phyloP scores from a whole-genome alignment of 2,329 filamentous ascomycete genomes.

The Cladosporium oxysporum region DNA sequence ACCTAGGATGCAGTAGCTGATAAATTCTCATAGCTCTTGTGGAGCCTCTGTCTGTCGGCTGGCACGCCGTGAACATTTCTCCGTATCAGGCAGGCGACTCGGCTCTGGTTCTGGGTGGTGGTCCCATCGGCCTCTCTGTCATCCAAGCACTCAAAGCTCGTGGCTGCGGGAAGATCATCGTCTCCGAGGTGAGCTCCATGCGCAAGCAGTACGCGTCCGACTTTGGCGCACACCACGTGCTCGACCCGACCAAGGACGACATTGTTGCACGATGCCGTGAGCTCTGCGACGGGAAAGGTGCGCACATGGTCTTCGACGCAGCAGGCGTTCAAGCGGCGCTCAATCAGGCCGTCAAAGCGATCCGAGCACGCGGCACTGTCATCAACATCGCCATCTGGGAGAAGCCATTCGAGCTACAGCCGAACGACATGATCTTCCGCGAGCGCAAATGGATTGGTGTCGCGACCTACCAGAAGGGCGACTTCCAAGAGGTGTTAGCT shows the following conservation, averaged over 20 bases:
- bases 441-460: slow-evolving; percentile 56
- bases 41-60: slow-evolving; percentile 57
- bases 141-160: slow-evolving; percentile 49
- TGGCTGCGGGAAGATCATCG: slow-evolving; percentile 53
- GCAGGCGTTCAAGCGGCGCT: slow-evolving; percentile 56
- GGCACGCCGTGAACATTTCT: slow-evolving; percentile 56
- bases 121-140: slow-evolving; percentile 56
- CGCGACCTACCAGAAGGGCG: slow-evolving; percentile 54
- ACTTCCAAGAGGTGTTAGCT: slow-evolving; percentile 53
- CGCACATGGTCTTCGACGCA: slow-evolving; percentile 55
- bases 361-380: slow-evolving; percentile 53
- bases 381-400: slow-evolving; percentile 61
- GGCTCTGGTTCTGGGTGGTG: slow-evolving; percentile 54
- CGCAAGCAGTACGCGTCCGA: slow-evolving; percentile 52
- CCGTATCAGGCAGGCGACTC: slow-evolving; percentile 50
- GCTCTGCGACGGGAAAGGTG: slow-evolving; percentile 48
- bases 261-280: slow-evolving; percentile 47
- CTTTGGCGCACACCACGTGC: slow-evolving; percentile 55
- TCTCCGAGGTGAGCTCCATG: slow-evolving; percentile 52
- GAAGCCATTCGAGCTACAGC: slow-evolving; percentile 51
- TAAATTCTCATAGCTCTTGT: slow-evolving; percentile 45
- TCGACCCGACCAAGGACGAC: slow-evolving; percentile 54
- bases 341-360: slow-evolving; percentile 51
- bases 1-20: background rate
- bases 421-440: slow-evolving; percentile 56